phyloP scores from a whole-genome alignment of 2,329 filamentous ascomycete genomes.

The Aquanectria penicillioides region DNA sequence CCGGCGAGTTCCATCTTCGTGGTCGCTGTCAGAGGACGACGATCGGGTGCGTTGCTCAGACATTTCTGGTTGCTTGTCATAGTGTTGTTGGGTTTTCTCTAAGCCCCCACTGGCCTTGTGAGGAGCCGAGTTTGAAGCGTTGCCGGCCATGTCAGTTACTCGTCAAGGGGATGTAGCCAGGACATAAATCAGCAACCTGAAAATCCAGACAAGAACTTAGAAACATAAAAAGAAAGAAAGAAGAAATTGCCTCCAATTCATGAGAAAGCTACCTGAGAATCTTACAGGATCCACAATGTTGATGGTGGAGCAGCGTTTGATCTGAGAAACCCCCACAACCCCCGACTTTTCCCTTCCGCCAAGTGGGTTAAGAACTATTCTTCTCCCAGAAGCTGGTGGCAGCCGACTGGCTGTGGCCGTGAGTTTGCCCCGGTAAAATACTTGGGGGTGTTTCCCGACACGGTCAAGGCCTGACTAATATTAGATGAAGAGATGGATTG shows the following conservation, averaged over 20 bases:
- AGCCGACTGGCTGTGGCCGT: too few species aligned
- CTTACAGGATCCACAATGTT: not conserved
- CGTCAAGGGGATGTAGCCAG: not conserved
- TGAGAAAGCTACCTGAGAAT: not conserved
- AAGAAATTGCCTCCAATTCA: too few species aligned
- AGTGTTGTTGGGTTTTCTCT: not conserved
- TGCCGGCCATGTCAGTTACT: constrained; percentile 5
- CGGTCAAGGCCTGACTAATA: too few species aligned
- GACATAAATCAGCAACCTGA: not conserved
- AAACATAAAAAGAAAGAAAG: not conserved
- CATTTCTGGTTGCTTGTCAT: constrained; percentile 8
- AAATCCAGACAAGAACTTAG: not conserved
- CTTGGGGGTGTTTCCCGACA: too few species aligned
- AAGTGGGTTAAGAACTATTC: not conserved
- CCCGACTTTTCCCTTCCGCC: constrained; percentile 10
- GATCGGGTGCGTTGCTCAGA: not conserved
- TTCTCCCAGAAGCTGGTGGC: not conserved
- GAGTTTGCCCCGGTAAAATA: too few species aligned
- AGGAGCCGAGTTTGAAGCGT: not conserved
- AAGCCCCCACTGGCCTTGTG: constrained; percentile 4
- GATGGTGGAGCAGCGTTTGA: not conserved
- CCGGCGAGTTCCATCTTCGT: not conserved
- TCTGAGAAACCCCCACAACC: constrained; percentile 1
- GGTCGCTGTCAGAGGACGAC: not conserved
- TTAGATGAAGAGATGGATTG: too few species aligned